Percentiles rank a stretch among this genome's conserved stretches.
Evolutionary conservation across 495 filamentous ascomycete genomes (phyloP).

Genomic region (Acidiella bohemica): DNA sequence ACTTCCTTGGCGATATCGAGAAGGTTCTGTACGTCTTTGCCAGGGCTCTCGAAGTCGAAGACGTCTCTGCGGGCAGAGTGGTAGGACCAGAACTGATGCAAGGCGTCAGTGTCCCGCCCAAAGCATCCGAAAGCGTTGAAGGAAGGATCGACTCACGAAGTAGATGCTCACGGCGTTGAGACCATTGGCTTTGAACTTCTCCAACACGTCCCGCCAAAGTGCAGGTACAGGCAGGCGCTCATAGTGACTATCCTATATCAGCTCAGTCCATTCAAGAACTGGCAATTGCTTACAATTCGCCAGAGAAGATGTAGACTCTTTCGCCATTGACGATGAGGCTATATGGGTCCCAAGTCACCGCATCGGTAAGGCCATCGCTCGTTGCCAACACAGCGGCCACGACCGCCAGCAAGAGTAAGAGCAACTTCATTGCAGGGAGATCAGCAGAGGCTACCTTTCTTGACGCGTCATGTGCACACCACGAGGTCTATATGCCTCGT

Average conservation of each 20-base stretch:
- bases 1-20: slow-evolving; percentile 44
- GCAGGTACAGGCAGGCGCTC: slow-evolving; percentile 44
- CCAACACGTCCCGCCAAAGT: slow-evolving; percentile 47
- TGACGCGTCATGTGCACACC: too few relatives aligned
- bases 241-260: slow-evolving; percentile 30
- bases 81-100: slow-evolving; percentile 34
- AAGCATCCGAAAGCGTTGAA: too few relatives aligned
- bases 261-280: neutral
- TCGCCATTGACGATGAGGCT: slow-evolving; percentile 45
- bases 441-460: too few relatives aligned
- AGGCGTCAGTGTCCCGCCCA: slow-evolving; percentile 40
- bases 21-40: slow-evolving; percentile 39
- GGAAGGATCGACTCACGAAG: too few relatives aligned
- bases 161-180: slow-evolving; percentile 46
- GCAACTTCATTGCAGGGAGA: too few relatives aligned
- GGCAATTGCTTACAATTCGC: slow-evolving; percentile 36
- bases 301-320: slow-evolving; percentile 43
- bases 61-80: slow-evolving; percentile 36
- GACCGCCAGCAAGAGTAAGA: too few relatives aligned
- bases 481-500: too few relatives aligned
- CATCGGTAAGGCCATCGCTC: slow-evolving; percentile 37
- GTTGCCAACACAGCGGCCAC: slow-evolving; percentile 29
- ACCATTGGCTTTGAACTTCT: slow-evolving; percentile 48
- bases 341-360: slow-evolving; percentile 46
- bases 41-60: slow-evolving; percentile 44